A percentile compares a stretch with the other conserved stretches of the same genome.
These are phyloP conservation scores for Pichia phayaonensis DNA, from an alignment of 805 yeast species.

Conservation along the genomic window DNA sequence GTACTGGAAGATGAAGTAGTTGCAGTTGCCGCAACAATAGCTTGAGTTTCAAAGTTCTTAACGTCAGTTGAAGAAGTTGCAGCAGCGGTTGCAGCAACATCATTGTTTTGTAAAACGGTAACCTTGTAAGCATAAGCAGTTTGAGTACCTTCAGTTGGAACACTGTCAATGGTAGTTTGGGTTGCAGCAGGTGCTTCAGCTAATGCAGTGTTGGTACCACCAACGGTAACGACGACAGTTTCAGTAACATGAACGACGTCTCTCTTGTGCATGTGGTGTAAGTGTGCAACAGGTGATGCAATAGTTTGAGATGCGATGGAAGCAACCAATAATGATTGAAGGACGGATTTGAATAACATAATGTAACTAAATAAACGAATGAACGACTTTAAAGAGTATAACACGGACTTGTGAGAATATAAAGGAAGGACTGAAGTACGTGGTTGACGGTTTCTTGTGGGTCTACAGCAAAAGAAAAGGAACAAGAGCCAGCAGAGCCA, in stretches of 20 bases:
- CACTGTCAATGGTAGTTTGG: constrained; percentile 8
- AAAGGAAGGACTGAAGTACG: neutral
- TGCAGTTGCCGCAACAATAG: constrained; percentile 12
- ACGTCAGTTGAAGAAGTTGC: constrained; percentile 23
- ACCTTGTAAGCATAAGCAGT: constrained; percentile 10
- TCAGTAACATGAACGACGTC: constrained; percentile 41
- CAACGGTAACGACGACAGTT: constrained; percentile 43
- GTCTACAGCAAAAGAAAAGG: neutral
- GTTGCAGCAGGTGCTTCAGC: constrained; percentile 28
- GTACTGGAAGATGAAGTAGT: constrained; percentile 16
- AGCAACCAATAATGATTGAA: constrained; percentile 29
- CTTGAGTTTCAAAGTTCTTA: constrained; percentile 1
- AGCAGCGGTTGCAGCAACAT: constrained; percentile 11
- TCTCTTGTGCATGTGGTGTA: constrained; percentile 54
- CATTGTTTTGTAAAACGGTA: constrained; percentile 9
- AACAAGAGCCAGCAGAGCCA: neutral
- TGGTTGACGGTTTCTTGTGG: neutral
- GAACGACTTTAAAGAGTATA: constrained; percentile 2
- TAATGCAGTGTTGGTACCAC: constrained; percentile 26
- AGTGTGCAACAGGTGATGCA: constrained; percentile 56
- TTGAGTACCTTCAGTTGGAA: constrained; percentile 9
- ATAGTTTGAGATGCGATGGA: constrained; percentile 43
- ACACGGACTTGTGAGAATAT: neutral
- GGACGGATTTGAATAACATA: constrained; percentile 28
- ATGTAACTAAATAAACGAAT: constrained; percentile 5